Conservation (phyloP, 139 green algal species). For the Chlorella sorokiniana region DNA sequence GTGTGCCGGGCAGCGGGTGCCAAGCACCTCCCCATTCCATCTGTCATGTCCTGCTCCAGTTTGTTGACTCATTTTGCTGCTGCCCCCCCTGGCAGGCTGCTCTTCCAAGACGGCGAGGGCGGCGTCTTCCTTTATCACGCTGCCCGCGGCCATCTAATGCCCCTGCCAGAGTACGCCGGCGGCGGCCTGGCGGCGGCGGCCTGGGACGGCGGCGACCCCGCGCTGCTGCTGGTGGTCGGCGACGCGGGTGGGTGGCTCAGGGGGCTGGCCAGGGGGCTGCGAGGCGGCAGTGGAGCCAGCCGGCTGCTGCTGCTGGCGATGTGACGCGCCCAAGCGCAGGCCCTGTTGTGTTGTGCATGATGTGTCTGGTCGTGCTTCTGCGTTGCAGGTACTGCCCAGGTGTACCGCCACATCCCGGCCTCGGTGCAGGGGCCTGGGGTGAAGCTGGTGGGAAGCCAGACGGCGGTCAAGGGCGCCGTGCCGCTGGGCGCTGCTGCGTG, state of each 20-base stretch:
- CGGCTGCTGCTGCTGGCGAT: no score
- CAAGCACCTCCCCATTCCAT: no score
- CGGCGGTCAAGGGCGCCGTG: slow-evolving; percentile 37
- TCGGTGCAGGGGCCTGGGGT: slow-evolving; percentile 49
- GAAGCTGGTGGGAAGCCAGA: slow-evolving; percentile 49
- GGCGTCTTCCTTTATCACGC: slow-evolving; percentile 68
- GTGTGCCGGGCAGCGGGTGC: no score
- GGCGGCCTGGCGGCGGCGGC: slow-evolving; percentile 53
- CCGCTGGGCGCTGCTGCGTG: slow-evolving; percentile 58
- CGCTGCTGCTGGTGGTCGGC: slow-evolving; percentile 56
- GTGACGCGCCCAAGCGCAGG: no score
- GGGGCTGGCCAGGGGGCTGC: background rate
- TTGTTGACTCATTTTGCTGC: background rate
- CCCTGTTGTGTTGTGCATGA: no score
- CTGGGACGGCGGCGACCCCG: slow-evolving; percentile 68
- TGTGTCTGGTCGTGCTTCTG: background rate
- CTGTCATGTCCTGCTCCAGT: no score
- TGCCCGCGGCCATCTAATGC: slow-evolving; percentile 66
- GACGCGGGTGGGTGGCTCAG: background rate
- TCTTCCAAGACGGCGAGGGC: slow-evolving; percentile 65
- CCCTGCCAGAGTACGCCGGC: slow-evolving; percentile 37
- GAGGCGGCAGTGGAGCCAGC: no score
- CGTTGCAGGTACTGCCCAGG: slow-evolving; percentile 39
- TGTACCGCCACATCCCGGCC: slow-evolving; percentile 54
- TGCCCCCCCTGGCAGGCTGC: slow-evolving; percentile 31